Base-by-base conservation (phyloP, 2,329 filamentous ascomycete genomes). In the Phialophora tarda region DNA sequence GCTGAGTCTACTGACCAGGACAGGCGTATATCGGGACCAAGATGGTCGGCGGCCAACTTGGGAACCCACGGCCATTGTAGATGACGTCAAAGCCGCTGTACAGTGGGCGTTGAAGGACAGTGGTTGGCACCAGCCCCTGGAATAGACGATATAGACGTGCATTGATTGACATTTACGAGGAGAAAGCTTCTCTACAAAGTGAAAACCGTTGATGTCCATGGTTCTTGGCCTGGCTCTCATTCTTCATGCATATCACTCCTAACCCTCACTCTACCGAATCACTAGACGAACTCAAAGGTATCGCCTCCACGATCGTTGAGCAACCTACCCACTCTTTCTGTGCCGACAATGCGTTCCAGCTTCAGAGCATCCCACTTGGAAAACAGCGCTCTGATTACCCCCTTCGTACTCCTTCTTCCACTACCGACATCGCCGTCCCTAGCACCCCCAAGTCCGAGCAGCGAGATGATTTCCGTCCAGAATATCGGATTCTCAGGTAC, bases 201-300 rank as follows among this genome's bases (percentile, higher is more conserved):
- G 12, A 17, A 17, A 17, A 17, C 5, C 6, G 34, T 41, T 6
- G 2, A 41, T 41, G 34, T 17, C 34, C 14, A 41, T 41, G 34
- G 1, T 17, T 41, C 34, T 14, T 14, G 14, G 4, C 48, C 7
- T 51, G 10, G 3, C 23, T 51, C 10, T 50, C 8, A 1, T 26
- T 28, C 26, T 28, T 12, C 48, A 12, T 51, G 4, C 21, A 7
- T 28, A 6, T 48, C 17, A 21, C 38, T 60, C 26, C 17, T 48
- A 2, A 8, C 38, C 14, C 26, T 34, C 21, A n/a, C 10, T 50
- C 30, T 21, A 51, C 12, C 34, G 10, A 2, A 61, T 4, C 23
- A n/a, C 32, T 64, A 97, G 68, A 96, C 84, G 83, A 98, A 98
- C 76, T 97, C 93, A 85, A 98, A 99, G 0, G 91, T 95, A 85